Percentiles rank a stretch among this genome's conserved stretches.
phyloP scores from a whole-genome alignment of 2,329 filamentous ascomycete genomes.

The Lithohypha guttulata region DNA sequence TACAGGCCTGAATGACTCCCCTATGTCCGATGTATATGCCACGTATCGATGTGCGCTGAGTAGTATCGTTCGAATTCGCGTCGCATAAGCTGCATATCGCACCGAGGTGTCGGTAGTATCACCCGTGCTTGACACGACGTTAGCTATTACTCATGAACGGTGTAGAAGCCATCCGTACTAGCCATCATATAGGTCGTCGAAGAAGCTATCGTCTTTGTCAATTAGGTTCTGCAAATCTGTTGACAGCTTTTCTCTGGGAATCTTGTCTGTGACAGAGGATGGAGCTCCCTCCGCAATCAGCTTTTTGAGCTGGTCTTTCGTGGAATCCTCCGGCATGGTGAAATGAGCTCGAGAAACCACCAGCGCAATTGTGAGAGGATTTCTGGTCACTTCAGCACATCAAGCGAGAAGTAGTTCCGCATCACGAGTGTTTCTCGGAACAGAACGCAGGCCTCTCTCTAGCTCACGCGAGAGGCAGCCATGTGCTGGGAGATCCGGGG shows the following conservation, averaged over 20 bases:
- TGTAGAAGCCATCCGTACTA: conserved; percentile 39
- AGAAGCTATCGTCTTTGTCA: conserved; percentile 59
- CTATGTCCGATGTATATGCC: conserved; percentile 92
- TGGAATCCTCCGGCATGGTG: conserved; percentile 5
- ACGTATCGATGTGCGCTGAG: conserved; percentile 89
- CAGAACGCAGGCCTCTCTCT: too few species aligned
- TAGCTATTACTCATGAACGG: neutral
- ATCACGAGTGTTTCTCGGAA: too few species aligned
- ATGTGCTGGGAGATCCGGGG: too few species aligned
- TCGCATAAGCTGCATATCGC: conserved; percentile 87
- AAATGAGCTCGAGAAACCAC: too few species aligned
- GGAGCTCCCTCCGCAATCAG: conserved; percentile 18
- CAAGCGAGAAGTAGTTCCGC: too few species aligned
- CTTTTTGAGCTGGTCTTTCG: conserved; percentile 19
- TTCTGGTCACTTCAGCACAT: too few species aligned
- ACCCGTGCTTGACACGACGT: conserved; percentile 43
- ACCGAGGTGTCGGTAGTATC: conserved; percentile 76
- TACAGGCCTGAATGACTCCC: conserved; percentile 88
- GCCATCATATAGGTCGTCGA: conserved; percentile 67
- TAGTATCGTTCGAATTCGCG: conserved; percentile 74
- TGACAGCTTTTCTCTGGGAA: conserved; percentile 43
- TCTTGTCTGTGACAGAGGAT: conserved; percentile 24
- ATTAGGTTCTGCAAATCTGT: conserved; percentile 45
- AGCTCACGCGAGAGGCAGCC: too few species aligned
- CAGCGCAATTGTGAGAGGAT: too few species aligned